Base-by-base conservation (phyloP, 108 stramenopile genomes). In the Fistulifera pelliculosa region DNA sequence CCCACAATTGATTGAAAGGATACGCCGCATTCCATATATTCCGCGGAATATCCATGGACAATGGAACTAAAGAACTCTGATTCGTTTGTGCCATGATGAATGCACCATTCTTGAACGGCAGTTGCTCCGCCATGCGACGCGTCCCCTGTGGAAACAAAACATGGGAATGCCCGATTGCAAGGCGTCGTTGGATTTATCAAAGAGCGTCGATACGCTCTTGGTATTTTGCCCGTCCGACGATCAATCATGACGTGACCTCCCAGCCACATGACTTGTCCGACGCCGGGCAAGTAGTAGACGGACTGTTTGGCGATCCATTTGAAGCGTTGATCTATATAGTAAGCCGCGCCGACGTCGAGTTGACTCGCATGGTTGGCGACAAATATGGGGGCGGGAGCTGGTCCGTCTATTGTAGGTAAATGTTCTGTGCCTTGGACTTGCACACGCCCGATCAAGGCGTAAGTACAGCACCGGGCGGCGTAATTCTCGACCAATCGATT, bases 101-200 rank as follows among this genome's bases (percentile, higher is more conserved):
- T 49, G 88, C 88, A 19, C 88, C 88, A 65, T 90, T 84, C 56
- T 86, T 86, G 63, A 90, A 90, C 15, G 84, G 82, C 18, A 83
- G 52, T 47, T 80, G 79, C 41, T 74, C 73, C 22, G 59, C 73
- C 77, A 86, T 78, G 11, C 82, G 65, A 23, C 88, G 68, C 47
- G 88, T 90, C 38, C 88, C 88, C 58, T 90, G 88, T 10, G 88
- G 88, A 61, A 86, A 90, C 54, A 90, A 77, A 90, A 79, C 80
- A 90, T 81, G 35, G 88, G 80, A 47, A 78, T 53, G 5, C 88
- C 84, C 13, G 64, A 54, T 63, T 81, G 80, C 18, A 38, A 39
- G 18, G 88, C 77, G 2, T 47, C 68, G 41, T 80, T 77, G 31
- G 78, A 81, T 64, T 82, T 69, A 17, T 73, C 57, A 50, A 77